Percentiles rank a stretch among this genome's conserved stretches.
phyloP scores from a whole-genome alignment of 2,329 filamentous ascomycete genomes.

The Aaosphaeria pasadenensis region DNA sequence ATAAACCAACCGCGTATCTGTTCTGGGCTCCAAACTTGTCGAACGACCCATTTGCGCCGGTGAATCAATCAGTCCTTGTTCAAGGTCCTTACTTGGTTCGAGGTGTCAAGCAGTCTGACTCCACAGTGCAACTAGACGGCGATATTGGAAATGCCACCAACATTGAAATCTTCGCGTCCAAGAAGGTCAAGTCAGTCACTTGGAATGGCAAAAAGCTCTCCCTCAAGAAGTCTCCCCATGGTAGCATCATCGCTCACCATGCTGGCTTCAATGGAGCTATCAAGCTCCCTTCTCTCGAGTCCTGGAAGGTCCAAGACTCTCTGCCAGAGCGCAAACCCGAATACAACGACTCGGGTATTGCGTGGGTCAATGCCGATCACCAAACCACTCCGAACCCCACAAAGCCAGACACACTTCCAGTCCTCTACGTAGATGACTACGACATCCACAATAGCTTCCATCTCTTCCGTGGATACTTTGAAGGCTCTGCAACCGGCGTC shows the following conservation, averaged over 20 bases:
- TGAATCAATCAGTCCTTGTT: slow-evolving; percentile 40
- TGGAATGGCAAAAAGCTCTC: slow-evolving; percentile 38
- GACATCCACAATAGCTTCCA: slow-evolving; percentile 42
- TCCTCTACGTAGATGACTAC: slow-evolving; percentile 43
- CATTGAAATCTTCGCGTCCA: slow-evolving; percentile 37
- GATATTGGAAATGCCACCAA: slow-evolving; percentile 32
- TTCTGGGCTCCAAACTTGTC: slow-evolving; percentile 41
- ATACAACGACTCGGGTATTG: slow-evolving; percentile 44
- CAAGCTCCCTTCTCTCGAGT: slow-evolving; percentile 40
- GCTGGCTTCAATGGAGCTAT: slow-evolving; percentile 19
- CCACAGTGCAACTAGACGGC: slow-evolving; percentile 30
- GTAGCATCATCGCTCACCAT: slow-evolving; percentile 33
- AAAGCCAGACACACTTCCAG: slow-evolving; percentile 37
- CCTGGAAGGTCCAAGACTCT: slow-evolving; percentile 49
- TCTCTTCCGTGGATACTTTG: slow-evolving; percentile 42
- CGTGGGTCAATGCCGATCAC: slow-evolving; percentile 44
- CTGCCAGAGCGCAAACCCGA: slow-evolving; percentile 47
- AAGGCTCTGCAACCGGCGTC: slow-evolving; percentile 39
- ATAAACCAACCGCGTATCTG: slow-evolving; percentile 36
- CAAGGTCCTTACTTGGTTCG: slow-evolving; percentile 42
- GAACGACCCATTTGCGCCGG: slow-evolving; percentile 36
- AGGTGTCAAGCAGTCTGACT: slow-evolving; percentile 17
- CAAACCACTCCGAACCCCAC: slow-evolving; percentile 36
- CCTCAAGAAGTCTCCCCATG: slow-evolving; percentile 31
- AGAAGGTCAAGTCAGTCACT: slow-evolving; percentile 21